Evolutionary conservation across 2,329 filamentous ascomycete genomes (phyloP).

Genomic region (Penicillium janthinellum): DNA sequence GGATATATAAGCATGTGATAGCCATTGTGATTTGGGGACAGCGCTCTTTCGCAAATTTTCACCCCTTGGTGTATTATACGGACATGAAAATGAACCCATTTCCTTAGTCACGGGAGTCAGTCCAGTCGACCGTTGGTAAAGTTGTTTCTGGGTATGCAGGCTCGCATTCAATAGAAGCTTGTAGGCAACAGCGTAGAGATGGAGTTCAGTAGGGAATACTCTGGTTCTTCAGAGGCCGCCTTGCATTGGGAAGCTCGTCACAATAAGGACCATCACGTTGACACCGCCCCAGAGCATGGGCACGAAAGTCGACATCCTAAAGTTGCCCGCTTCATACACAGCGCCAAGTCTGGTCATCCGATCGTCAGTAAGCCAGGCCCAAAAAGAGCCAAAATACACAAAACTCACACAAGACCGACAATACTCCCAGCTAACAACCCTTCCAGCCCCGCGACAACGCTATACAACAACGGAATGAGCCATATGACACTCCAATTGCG

Average conservation of each 20-base stretch:
- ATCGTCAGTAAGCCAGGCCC: constrained; percentile 5
- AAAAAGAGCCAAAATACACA: neutral
- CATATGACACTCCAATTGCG: constrained; percentile 58
- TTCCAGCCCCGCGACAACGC: constrained; percentile 71
- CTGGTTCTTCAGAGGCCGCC: constrained; percentile 68
- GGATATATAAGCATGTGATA: constrained; percentile 23
- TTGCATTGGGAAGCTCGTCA: constrained; percentile 92
- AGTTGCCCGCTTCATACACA: constrained; percentile 79
- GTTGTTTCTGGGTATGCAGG: too few species aligned
- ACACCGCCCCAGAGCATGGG: constrained; percentile 86
- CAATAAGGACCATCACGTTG: constrained; percentile 77
- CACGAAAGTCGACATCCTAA: constrained; percentile 92
- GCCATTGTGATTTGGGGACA: constrained; percentile 12
- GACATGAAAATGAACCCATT: constrained; percentile 9
- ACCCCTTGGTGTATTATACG: constrained; percentile 22
- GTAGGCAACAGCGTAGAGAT: neutral
- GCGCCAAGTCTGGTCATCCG: constrained; percentile 66
- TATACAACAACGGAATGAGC: constrained; percentile 71
- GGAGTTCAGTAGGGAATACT: neutral
- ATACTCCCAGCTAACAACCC: constrained; percentile 79
- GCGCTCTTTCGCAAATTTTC: constrained; percentile 20
- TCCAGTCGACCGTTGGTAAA: neutral
- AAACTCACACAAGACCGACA: constrained; percentile 72
- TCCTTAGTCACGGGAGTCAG: neutral
- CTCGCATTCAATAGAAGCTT: neutral